phyloP scores from a whole-genome alignment of 2,329 filamentous ascomycete genomes.

The Colletotrichum tropicale region DNA sequence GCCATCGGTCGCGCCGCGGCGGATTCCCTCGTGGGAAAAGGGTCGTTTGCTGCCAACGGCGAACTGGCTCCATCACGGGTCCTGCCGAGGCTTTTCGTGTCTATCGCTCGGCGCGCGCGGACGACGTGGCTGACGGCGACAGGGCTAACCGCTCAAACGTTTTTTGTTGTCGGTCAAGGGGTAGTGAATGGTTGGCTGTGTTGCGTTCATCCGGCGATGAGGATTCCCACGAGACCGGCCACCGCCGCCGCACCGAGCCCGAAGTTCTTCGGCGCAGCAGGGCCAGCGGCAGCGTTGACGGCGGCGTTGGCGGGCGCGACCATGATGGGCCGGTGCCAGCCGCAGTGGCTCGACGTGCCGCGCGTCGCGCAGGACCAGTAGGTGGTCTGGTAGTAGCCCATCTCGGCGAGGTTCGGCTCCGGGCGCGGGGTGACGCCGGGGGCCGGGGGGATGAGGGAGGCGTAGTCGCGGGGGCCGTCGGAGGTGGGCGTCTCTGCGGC shows the following conservation, averaged over 20 bases:
- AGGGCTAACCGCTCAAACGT: background rate
- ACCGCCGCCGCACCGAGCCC: background rate
- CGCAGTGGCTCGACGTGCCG: conserved; percentile 16
- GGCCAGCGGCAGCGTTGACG: background rate
- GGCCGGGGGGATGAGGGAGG: conserved; percentile 18
- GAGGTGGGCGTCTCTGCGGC: background rate
- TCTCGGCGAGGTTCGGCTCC: conserved; percentile 19
- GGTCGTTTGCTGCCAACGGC: background rate
- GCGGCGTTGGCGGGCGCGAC: background rate
- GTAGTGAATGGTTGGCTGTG: too few species aligned
- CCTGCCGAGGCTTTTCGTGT: background rate
- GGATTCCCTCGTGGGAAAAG: background rate
- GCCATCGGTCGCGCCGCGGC: background rate
- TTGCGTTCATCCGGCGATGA: background rate
- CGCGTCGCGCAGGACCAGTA: conserved; percentile 20
- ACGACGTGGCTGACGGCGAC: background rate
- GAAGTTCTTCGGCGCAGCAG: background rate
- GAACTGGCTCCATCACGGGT: background rate
- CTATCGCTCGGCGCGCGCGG: background rate
- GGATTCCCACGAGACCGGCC: background rate
- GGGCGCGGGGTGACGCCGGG: conserved; percentile 17
- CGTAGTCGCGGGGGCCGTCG: conserved; percentile 19
- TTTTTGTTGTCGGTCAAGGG: too few species aligned
- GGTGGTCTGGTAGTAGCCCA: conserved; percentile 18
- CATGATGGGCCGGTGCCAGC: conserved; percentile 20